Evolutionary conservation across 306 rosid genomes (phyloP).

Genomic region (Casuarina cunninghamiana): DNA sequence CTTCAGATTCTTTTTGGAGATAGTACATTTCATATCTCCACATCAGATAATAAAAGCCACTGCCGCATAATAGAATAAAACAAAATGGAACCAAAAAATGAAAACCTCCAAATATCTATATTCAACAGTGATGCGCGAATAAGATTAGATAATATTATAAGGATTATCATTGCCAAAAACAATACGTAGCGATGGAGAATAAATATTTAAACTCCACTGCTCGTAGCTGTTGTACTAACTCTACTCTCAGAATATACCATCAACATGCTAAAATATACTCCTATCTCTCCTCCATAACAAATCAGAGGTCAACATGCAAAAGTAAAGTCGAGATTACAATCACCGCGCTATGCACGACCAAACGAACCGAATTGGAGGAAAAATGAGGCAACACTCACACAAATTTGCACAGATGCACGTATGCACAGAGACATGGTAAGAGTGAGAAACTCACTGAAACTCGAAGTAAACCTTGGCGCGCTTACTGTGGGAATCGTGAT

Average conservation of each 20-base stretch:
- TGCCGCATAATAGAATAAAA: background rate
- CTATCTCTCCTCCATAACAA: background rate
- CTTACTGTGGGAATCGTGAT: conserved; percentile 65
- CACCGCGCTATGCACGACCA: background rate
- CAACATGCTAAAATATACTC: background rate
- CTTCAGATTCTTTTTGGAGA: background rate
- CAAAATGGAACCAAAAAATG: background rate
- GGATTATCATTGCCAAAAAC: background rate
- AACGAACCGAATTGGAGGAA: background rate
- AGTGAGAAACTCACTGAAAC: conserved; percentile 55
- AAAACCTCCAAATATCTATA: background rate
- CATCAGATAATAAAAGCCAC: background rate
- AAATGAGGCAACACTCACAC: background rate
- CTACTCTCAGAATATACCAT: background rate
- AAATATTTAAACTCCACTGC: background rate
- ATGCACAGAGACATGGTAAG: background rate
- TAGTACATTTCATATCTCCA: background rate
- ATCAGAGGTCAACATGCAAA: background rate
- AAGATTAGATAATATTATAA: background rate
- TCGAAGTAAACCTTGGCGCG: conserved; percentile 74
- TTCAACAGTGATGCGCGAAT: background rate
- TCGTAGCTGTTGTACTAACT: background rate
- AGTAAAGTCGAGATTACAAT: background rate
- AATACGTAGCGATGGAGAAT: background rate
- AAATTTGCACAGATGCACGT: background rate